Percentiles rank a stretch among this genome's conserved stretches.
phyloP scores from a whole-genome alignment of 1,139 yeast species.

The Saccharomyces hybrid region DNA sequence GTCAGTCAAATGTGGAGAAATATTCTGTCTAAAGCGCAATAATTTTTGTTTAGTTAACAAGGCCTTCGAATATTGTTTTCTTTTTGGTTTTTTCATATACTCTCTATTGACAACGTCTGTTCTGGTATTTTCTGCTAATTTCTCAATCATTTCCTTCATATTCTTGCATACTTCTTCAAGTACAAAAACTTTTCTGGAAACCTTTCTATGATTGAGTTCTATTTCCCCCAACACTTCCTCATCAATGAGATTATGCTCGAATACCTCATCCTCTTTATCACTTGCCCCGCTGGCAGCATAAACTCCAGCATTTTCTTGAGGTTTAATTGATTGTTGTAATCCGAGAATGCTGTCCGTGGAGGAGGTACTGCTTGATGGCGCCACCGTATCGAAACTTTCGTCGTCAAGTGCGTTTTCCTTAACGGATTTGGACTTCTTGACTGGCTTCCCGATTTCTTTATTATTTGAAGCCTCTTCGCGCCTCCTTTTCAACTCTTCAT shows the following conservation, averaged over 20 bases:
- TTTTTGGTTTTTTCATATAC: conserved; percentile 8
- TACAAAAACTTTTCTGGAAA: conserved; percentile 6
- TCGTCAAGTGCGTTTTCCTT: background rate
- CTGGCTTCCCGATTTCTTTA: background rate
- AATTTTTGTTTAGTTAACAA: conserved; percentile 3
- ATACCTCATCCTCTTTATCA: background rate
- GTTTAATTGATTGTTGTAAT: background rate
- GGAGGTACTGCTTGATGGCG: background rate
- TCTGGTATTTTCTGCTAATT: conserved; percentile 1
- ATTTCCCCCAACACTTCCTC: background rate
- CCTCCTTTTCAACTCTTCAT: background rate
- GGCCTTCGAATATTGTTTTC: conserved; percentile 4
- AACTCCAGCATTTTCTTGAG: background rate
- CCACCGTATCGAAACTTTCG: background rate
- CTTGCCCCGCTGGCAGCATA: background rate
- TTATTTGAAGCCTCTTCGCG: background rate
- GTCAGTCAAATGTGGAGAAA: conserved; percentile 4
- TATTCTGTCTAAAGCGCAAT: conserved; percentile 2
- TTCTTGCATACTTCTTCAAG: conserved; percentile 4
- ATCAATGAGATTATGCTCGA: background rate
- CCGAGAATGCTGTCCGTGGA: background rate
- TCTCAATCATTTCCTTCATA: conserved; percentile 7
- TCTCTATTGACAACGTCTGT: background rate
- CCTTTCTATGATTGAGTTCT: conserved; percentile 3
- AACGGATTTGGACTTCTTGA: background rate